Conservation (phyloP, 345 rosid genomes). For the Noccaea caerulescens region DNA sequence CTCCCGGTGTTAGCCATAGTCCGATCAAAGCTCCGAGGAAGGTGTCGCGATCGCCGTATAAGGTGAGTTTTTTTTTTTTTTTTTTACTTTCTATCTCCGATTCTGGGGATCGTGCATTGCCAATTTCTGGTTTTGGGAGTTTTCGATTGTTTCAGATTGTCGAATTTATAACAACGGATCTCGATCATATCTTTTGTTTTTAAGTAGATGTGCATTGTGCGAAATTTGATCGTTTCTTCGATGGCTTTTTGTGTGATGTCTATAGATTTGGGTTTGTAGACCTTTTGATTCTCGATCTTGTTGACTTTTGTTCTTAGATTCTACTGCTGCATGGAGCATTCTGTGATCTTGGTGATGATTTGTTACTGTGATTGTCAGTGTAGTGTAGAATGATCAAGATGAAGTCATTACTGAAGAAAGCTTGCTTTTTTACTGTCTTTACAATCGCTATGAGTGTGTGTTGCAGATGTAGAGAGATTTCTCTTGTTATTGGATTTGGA, state of each 20-base stretch:
- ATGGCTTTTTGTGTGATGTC: constrained; percentile 28
- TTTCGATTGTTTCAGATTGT: not conserved
- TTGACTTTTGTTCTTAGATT: constrained; percentile 6
- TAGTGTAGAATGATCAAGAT: constrained; percentile 22
- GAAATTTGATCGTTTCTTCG: not conserved
- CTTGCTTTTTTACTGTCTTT: constrained; percentile 3
- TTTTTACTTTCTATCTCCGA: not conserved
- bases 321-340: not conserved
- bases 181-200: constrained; percentile 26
- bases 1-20: constrained; percentile 62
- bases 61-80: constrained; percentile 50
- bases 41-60: constrained; percentile 90
- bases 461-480: not conserved
- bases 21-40: constrained; percentile 87
- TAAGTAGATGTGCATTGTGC: constrained; percentile 12
- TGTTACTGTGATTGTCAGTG: constrained; percentile 7
- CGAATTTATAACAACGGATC: constrained; percentile 4
- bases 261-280: constrained; percentile 19
- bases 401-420: not conserved
- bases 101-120: constrained; percentile 26
- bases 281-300: constrained; percentile 14
- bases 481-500: not conserved
- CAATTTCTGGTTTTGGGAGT: not conserved
- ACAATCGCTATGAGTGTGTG: not conserved
- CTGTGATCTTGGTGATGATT: constrained; percentile 26